Evolutionary conservation across 371 early-diverging fungal genomes (phyloP), one percentile per base, ranked within the genome.

Genomic region (Mortierella sp.): DNA sequence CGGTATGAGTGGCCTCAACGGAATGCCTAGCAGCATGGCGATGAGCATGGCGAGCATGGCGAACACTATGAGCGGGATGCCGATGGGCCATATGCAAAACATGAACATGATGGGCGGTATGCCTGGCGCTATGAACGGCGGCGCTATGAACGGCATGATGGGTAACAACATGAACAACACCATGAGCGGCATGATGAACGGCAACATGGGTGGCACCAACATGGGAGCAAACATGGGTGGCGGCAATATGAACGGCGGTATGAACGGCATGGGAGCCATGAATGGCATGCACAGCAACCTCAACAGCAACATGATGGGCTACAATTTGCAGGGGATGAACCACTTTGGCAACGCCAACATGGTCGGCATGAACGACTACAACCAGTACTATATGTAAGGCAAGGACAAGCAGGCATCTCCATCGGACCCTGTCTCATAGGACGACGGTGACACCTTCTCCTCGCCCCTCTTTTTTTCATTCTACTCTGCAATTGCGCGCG

Each of bases 291-390:
- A 69, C 70, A 55, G 28, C 74, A 75, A 69, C 69, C 31, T 75
- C 51, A 75, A 75, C 43, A 44, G 75, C 51, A 75, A 83, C 80
- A 83, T 83, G 77, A 79, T 83, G 80, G 84, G 80, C 46, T 80
- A 75, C 44, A 80, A 80, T 10, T 80, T 80, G n/a, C 69, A 80
- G 3, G 76, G 76, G 44, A 83, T 83, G 84, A 83, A 79, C 71
- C 84, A 83, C 59, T 83, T 77, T 74, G 80, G 84, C 28, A 77
- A 80, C 69, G 80, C 77, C 19, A 80, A 80, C 46, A 83, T 83
- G 77, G 77, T 80, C 57, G 84, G 84, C 57, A 80, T 83, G 84
- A 83, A 83, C 78, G 84, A 83, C 55, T 79, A 76, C 69, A 83
- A 83, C 72, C 83, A 73, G 10, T 82, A 79, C 55, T 82, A 79